A percentile compares a stretch with the other conserved stretches of the same genome.
These are phyloP conservation scores for Eutrema heterophyllum DNA, from an alignment of 345 rosid species.

Conservation along the genomic window DNA sequence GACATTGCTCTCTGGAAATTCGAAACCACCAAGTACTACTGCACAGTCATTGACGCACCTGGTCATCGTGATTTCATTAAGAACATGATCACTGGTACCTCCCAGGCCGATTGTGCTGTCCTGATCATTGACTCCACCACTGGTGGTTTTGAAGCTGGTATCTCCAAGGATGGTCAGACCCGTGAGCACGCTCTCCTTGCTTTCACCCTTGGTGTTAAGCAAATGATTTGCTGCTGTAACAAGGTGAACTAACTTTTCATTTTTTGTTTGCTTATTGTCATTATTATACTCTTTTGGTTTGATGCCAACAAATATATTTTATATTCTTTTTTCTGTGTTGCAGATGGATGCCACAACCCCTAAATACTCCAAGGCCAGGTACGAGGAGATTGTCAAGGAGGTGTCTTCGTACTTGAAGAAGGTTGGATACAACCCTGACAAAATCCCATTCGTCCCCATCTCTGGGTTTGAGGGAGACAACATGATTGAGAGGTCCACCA, in stretches of 20 bases:
- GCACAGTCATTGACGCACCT: conserved; percentile 79
- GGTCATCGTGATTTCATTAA: conserved; percentile 78
- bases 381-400: conserved; percentile 47
- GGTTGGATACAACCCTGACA: conserved; percentile 49
- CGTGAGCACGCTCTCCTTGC: conserved; percentile 65
- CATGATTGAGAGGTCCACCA: conserved; percentile 51
- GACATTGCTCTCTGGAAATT: conserved; percentile 78
- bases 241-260: conserved; percentile 32
- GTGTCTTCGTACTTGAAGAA: conserved; percentile 53
- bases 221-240: conserved; percentile 73
- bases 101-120: conserved; percentile 77
- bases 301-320: background rate
- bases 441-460: conserved; percentile 44
- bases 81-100: conserved; percentile 80
- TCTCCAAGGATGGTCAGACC: conserved; percentile 78
- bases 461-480: conserved; percentile 51
- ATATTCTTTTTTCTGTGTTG: background rate
- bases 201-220: conserved; percentile 67
- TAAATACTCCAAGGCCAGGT: conserved; percentile 48
- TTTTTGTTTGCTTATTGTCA: background rate
- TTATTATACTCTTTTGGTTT: background rate
- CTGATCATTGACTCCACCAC: conserved; percentile 75
- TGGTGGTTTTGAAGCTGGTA: conserved; percentile 82
- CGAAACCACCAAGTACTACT: conserved; percentile 73
- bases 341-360: conserved; percentile 54